Conservation (phyloP, 371 early-diverging fungal genomes). For the Saksenaea vasiformis region DNA sequence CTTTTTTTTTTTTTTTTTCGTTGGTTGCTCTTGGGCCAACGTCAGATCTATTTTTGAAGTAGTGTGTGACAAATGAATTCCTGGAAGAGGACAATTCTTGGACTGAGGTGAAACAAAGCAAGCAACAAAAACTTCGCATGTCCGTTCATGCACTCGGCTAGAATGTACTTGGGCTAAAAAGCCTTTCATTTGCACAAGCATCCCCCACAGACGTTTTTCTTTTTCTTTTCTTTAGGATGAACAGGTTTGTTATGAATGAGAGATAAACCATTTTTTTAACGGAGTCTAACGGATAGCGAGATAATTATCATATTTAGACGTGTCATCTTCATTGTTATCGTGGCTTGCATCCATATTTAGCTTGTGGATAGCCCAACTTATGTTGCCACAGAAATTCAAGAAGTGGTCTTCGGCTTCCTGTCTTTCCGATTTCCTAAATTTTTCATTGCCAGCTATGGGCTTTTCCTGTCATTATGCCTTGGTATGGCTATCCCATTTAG, state of each 20-base stretch:
- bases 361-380: not conserved
- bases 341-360: not conserved
- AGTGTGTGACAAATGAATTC: conserved; percentile 3
- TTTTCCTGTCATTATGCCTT: not conserved
- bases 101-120: conserved; percentile 2
- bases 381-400: not conserved
- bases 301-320: not conserved
- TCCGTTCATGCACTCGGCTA: not conserved
- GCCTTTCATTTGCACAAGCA: too few species aligned
- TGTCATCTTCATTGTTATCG: not conserved
- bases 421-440: not conserved
- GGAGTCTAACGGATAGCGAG: not conserved
- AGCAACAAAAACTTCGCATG: not conserved
- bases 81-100: not conserved
- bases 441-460: not conserved
- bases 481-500: not conserved
- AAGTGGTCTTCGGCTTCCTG: not conserved
- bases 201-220: too few species aligned
- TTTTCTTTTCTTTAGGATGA: too few species aligned
- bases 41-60: conserved; percentile 4
- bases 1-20: not conserved
- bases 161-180: too few species aligned
- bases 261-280: not conserved
- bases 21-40: conserved; percentile 1
- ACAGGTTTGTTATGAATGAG: too few species aligned